Conservation (phyloP, 2,329 filamentous ascomycete genomes). For the Verruconis gallopava region DNA sequence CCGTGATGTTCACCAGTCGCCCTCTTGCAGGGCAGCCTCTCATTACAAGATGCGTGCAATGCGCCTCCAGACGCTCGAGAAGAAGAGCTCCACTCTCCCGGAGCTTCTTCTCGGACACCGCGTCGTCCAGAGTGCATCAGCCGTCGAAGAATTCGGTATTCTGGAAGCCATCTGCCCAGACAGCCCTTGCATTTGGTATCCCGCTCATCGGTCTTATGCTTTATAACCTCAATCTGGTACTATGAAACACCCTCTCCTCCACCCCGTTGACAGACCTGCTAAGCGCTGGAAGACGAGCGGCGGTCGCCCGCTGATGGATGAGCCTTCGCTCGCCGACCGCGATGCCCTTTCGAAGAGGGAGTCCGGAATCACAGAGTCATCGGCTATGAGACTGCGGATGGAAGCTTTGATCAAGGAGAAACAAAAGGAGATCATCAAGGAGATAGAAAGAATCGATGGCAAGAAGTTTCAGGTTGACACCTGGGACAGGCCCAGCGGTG, state of each 20-base stretch:
- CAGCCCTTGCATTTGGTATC: constrained; percentile 9
- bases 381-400: constrained; percentile 96
- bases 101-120: not conserved
- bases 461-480: constrained; percentile 69
- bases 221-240: constrained; percentile 7
- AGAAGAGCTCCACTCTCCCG: too few relatives aligned
- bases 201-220: constrained; percentile 6
- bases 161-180: constrained; percentile 9
- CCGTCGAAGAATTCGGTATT: too few relatives aligned
- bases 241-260: not conserved
- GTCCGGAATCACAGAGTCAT: constrained; percentile 57
- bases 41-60: not conserved
- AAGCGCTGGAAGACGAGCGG: constrained; percentile 24
- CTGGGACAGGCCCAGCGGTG: constrained; percentile 78
- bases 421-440: constrained; percentile 74
- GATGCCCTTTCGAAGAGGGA: constrained; percentile 73
- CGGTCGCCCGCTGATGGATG: constrained; percentile 37
- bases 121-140: too few relatives aligned
- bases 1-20: not conserved
- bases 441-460: constrained; percentile 73
- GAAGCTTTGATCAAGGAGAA: constrained; percentile 91
- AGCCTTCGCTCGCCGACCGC: constrained; percentile 66
- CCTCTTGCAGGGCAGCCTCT: not conserved
- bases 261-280: constrained; percentile 13
- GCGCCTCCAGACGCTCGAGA: not conserved